These are phyloP conservation scores for Auriscalpium vulgare DNA, from an alignment of 768 basidiomycete genomes.

Conservation along the genomic window DNA sequence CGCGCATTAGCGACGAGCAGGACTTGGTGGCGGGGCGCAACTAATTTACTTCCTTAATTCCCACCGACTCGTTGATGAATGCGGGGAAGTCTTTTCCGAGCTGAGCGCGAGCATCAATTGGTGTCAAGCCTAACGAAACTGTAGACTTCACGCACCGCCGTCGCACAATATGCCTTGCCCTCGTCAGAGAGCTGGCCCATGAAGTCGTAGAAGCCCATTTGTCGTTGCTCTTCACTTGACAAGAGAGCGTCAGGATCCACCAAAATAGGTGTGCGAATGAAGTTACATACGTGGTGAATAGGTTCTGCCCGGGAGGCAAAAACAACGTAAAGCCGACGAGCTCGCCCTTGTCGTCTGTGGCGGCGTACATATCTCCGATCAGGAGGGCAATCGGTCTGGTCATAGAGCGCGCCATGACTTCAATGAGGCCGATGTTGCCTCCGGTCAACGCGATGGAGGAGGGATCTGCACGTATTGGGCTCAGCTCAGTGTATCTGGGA, in stretches of 20 bases:
- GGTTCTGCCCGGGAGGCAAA: conserved; percentile 7
- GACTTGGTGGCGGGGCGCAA: too few relatives aligned
- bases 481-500: not conserved
- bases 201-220: conserved; percentile 11
- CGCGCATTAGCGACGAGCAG: not conserved
- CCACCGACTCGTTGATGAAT: not conserved
- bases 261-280: not conserved
- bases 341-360: conserved; percentile 7
- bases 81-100: not conserved
- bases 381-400: conserved; percentile 2
- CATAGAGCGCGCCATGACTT: not conserved
- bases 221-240: conserved; percentile 11
- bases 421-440: not conserved
- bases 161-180: conserved; percentile 10
- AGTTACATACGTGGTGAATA: conserved; percentile 7
- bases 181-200: conserved; percentile 11
- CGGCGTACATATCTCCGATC: conserved; percentile 5
- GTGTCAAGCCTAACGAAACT: too few relatives aligned
- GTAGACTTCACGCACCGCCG: not conserved
- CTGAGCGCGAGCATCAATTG: not conserved
- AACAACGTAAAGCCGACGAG: conserved; percentile 13
- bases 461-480: not conserved
- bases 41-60: conserved; percentile 4
- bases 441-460: not conserved
- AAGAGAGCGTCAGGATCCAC: too few relatives aligned